phyloP scores from a whole-genome alignment of 495 filamentous ascomycete genomes.

The Xylaria cubensis region DNA sequence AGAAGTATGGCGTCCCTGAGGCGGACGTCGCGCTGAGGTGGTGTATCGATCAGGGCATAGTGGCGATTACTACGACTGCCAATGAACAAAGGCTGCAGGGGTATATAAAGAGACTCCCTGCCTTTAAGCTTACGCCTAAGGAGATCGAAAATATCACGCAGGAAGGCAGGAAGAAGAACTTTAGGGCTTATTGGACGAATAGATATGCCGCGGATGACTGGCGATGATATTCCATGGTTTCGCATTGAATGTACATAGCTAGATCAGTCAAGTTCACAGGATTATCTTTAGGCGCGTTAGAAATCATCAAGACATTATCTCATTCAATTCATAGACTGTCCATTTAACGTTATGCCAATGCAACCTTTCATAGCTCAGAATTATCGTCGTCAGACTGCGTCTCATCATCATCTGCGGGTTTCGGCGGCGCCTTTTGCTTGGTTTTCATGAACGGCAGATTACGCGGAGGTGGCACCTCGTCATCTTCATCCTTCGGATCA shows the following conservation, averaged over 20 bases:
- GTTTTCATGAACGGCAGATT: conserved; percentile 43
- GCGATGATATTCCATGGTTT: conserved; percentile 42
- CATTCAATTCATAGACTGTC: conserved; percentile 28
- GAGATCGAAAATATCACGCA: conserved; percentile 73
- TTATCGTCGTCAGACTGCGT: conserved; percentile 56
- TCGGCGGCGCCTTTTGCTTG: conserved; percentile 32
- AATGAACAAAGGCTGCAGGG: conserved; percentile 73
- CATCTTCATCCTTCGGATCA: conserved; percentile 27
- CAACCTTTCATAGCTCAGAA: conserved; percentile 46
- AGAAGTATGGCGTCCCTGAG: conserved; percentile 78
- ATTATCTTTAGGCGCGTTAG: not conserved
- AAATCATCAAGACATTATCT: conserved; percentile 12
- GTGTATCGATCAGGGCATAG: conserved; percentile 78
- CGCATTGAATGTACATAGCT: not conserved
- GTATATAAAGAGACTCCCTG: conserved; percentile 64
- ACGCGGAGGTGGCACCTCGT: conserved; percentile 30
- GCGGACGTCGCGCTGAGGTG: conserved; percentile 76
- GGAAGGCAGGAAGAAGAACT: conserved; percentile 71
- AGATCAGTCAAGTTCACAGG: not conserved
- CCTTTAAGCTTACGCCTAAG: conserved; percentile 72
- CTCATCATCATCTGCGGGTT: conserved; percentile 44
- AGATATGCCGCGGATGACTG: conserved; percentile 68
- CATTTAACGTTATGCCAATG: not conserved
- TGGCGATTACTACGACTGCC: conserved; percentile 78
- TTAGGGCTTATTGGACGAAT: conserved; percentile 68